Evolutionary conservation across 2,329 filamentous ascomycete species (phyloP).

Genomic region (Biscogniauxia sp.): DNA sequence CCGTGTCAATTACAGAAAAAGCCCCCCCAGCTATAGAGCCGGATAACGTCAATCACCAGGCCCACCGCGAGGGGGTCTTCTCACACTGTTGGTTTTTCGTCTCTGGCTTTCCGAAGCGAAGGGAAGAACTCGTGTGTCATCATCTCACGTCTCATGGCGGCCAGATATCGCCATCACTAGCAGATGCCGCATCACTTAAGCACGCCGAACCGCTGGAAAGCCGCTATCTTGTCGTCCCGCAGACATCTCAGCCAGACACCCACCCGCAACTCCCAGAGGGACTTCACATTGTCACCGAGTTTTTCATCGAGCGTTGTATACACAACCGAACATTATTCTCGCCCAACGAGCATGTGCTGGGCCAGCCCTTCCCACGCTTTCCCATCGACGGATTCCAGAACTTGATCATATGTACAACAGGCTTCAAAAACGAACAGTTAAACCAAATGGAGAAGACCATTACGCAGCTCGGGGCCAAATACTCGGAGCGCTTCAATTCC

Average conservation of each 20-base stretch:
- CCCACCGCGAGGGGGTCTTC: constrained; percentile 45
- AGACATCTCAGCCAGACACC: constrained; percentile 45
- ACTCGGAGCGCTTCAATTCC: constrained; percentile 72
- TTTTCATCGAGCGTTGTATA: constrained; percentile 89
- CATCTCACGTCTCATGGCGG: constrained; percentile 50
- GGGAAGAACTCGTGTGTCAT: constrained; percentile 47
- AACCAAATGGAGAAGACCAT: constrained; percentile 79
- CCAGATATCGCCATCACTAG: constrained; percentile 40
- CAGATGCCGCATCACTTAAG: constrained; percentile 35
- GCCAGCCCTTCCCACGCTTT: constrained; percentile 71
- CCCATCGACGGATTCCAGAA: constrained; percentile 66
- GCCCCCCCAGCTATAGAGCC: constrained; percentile 3
- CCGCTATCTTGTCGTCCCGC: constrained; percentile 55
- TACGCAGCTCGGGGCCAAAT: constrained; percentile 73
- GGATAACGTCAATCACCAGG: constrained; percentile 18
- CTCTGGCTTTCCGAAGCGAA: constrained; percentile 55
- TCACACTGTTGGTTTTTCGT: constrained; percentile 57
- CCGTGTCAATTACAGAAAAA: constrained; percentile 4
- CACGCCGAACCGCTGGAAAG: constrained; percentile 31
- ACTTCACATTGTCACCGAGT: constrained; percentile 70
- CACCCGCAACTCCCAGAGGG: constrained; percentile 41
- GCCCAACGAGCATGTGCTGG: constrained; percentile 69
- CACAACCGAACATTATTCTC: constrained; percentile 70
- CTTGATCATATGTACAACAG: constrained; percentile 76
- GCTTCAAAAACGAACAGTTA: constrained; percentile 80